phyloP scores from a whole-genome alignment of 2,329 filamentous ascomycete genomes.

The Chrysoporthe cubensis region DNA sequence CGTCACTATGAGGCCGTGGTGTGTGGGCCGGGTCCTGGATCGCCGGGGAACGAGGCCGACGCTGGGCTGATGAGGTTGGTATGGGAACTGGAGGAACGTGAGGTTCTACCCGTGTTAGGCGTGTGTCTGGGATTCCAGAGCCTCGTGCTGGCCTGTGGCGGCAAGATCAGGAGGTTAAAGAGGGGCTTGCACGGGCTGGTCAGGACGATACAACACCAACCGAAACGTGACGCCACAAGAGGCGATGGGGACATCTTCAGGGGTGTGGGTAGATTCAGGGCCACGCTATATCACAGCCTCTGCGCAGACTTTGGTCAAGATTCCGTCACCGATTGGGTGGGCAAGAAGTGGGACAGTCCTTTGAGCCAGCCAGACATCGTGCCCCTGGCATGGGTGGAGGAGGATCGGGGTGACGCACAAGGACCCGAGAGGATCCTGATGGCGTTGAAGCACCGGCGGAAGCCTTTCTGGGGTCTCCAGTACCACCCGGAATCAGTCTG shows the following conservation, averaged over 20 bases:
- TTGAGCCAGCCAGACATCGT: conserved; percentile 47
- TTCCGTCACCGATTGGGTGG: conserved; percentile 42
- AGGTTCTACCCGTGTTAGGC: conserved; percentile 77
- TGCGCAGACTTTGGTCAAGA: conserved; percentile 60
- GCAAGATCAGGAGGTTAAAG: conserved; percentile 65
- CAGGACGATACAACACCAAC: conserved; percentile 64
- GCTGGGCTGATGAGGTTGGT: conserved; percentile 80
- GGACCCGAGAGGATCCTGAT: conserved; percentile 66
- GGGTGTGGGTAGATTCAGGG: conserved; percentile 61
- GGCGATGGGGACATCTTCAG: conserved; percentile 64
- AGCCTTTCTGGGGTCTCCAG: conserved; percentile 85
- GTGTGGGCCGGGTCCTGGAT: conserved; percentile 87
- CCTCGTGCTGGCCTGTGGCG: conserved; percentile 70
- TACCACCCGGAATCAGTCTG: conserved; percentile 92
- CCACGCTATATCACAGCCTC: conserved; percentile 77
- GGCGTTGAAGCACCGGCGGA: conserved; percentile 68
- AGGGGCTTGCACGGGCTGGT: conserved; percentile 84
- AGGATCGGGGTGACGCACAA: conserved; percentile 42
- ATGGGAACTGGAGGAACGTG: conserved; percentile 66
- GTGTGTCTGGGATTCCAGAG: conserved; percentile 92
- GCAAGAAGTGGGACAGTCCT: conserved; percentile 45
- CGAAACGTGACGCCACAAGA: conserved; percentile 22
- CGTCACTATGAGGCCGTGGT: conserved; percentile 79
- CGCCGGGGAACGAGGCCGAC: conserved; percentile 72
- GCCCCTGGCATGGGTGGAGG: conserved; percentile 67